Base-by-base conservation (phyloP, 352 stramenopile species). In the Thraustochytrium sp. region DNA sequence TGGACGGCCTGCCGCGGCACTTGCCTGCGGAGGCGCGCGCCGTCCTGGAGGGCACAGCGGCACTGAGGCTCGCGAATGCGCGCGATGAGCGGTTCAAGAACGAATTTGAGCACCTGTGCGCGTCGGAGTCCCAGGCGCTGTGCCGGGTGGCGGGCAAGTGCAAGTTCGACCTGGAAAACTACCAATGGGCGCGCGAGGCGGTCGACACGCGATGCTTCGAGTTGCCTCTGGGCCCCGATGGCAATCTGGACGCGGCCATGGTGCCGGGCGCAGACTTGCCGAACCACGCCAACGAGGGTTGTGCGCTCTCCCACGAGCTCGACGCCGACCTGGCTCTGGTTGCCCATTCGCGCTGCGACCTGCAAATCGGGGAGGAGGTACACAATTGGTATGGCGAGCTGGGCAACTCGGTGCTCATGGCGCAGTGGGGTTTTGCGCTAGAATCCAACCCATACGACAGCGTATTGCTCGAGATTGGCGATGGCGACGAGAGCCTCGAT, bases 371-470 rank as follows among this genome's bases (percentile, higher is more conserved):
- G 5, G 26, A 75, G 18, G 5, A 18, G 3, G 63, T 75, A 1
- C 37, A 53, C 31, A 75, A 75, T n/a, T 75, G 63, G 63, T 75
- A 75, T 34, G 63, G 63, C 16, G n/a, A 53, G 3, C 37, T 21
- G 40, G 23, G 63, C 23, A 75, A 75, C 63, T 36, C 46, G 5
- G 63, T 34, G 5, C 46, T 75, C 40, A 49, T 75, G 63, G 34
- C 63, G 40, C 63, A 75, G 46, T 75, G 63, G 63, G 63, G 63
- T n/a, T 75, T 75, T 75, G 63, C 63, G 13, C 40, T 75, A 3
- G 63, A 75, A 8, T 56, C 36, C 40, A 75, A 75, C 31, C 63
- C 63, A n/a, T 75, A 40, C 11, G 63, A 75, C 46, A 36, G 34
- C 40, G 46, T 75, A 4, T 1, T 5, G n/a, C 61, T 73, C 51